Evolutionary conservation across 352 stramenopile genomes (phyloP).

Genomic region (Phytophthora nicotianae): DNA sequence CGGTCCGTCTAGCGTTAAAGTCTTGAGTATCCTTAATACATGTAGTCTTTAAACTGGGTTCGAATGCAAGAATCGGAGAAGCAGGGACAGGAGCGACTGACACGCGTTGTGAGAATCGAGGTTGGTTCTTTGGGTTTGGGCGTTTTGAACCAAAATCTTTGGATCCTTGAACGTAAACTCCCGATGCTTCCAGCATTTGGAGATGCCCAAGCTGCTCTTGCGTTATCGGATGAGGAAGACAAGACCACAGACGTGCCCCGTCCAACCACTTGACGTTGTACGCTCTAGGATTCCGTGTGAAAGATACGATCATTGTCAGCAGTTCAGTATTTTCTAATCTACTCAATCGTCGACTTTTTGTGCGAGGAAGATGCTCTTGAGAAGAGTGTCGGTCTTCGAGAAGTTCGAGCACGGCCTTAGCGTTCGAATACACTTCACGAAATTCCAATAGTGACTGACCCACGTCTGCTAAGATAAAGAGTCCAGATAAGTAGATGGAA

Average conservation of each 20-base stretch:
- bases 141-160: not conserved
- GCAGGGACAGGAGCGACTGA: not conserved
- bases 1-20: not conserved
- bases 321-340: not conserved
- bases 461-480: not conserved
- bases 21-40: not conserved
- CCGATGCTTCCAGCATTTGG: not conserved
- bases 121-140: not conserved
- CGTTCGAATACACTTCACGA: constrained; percentile 4
- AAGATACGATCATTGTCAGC: not conserved
- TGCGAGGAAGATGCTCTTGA: not conserved
- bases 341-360: not conserved
- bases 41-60: not conserved
- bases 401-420: not conserved
- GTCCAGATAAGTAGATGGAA: not conserved
- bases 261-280: not conserved
- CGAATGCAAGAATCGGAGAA: not conserved
- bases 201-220: not conserved
- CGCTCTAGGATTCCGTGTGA: constrained; percentile 2
- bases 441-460: constrained; percentile 7
- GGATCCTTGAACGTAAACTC: not conserved
- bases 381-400: not conserved
- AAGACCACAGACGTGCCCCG: not conserved
- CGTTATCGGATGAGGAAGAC: constrained; percentile 1
- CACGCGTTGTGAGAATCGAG: constrained; percentile 3